Evolutionary conservation across 2,329 filamentous ascomycete genomes (phyloP), one percentile per base, ranked within the genome.

Genomic region (Bipolaris gigantea): DNA sequence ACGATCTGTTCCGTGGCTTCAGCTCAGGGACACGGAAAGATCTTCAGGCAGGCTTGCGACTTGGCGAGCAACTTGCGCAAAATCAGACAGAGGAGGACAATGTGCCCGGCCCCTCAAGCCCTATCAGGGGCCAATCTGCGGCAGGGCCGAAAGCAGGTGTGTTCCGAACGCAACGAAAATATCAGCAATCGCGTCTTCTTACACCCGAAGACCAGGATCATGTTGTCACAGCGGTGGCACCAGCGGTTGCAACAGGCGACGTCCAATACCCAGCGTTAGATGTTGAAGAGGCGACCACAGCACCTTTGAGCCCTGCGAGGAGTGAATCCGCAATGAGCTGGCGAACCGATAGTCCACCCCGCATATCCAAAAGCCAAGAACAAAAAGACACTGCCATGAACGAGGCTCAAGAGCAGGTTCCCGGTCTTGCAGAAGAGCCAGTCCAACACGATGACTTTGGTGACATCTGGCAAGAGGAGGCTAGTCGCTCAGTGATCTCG

Each of bases 381-480:
- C 16, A 34, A 25, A n/a, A 18, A 19, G 41, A 45, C 30, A n/a
- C 3, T n/a, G n/a, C 13, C n/a, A 40, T 35, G 27, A 56, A 46
- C 39, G 32, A 48, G 36, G 41, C 27, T 25, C 16, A 42, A 19
- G 44, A 55, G 6, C 50, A 56, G 16, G 23, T 40, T n/a, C 38
- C 56, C 16, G 27, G 38, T 21, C 39, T 55, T 23, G 48, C 38
- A 27, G 34, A 43, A 8, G 38, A 51, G 35, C 19, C 38, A 23
- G 43, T 33, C 4, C 46, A 38, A 36, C 21, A 50, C 16, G 62
- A 67, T 18, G 63, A 67, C 16, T 66, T 65, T 30, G 69, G 66
- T 16, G 78, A 80, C 49, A 73, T 81, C 19, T 80, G 79, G 79
- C 72, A 77, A 63, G 77, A 79, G 52, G 77, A 80, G 58, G 78